phyloP scores from a whole-genome alignment of 2,329 filamentous ascomycete species.

The Zymoseptoria ardabiliae region DNA sequence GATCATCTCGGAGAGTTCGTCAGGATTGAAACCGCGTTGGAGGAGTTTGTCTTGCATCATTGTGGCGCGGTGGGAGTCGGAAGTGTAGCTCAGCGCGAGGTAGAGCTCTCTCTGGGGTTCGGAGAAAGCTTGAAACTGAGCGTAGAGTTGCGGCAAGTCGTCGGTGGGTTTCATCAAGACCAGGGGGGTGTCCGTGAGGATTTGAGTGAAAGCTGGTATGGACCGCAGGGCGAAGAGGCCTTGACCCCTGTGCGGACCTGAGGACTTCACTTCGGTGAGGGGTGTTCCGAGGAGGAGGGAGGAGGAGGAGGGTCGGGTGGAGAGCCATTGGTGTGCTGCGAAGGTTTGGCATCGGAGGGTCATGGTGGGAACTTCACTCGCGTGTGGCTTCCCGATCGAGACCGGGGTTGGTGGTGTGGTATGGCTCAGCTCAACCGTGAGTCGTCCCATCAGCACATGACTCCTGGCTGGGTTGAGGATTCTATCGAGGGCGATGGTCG shows the following conservation, averaged over 20 bases:
- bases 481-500: background rate
- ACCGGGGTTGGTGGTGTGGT: background rate
- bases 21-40: conserved; percentile 10
- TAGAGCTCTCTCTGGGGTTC: conserved; percentile 7
- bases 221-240: conserved; percentile 14
- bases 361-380: background rate
- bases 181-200: conserved; percentile 13
- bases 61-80: conserved; percentile 8
- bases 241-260: conserved; percentile 14
- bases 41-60: conserved; percentile 15
- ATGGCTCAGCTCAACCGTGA: background rate
- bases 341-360: background rate
- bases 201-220: conserved; percentile 10
- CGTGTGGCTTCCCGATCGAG: background rate
- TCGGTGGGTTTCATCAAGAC: conserved; percentile 18
- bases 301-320: conserved; percentile 5
- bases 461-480: background rate
- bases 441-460: too few relatives aligned
- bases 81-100: conserved; percentile 9
- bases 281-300: conserved; percentile 11
- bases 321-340: conserved; percentile 15
- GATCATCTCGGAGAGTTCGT: conserved; percentile 9
- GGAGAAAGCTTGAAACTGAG: conserved; percentile 10
- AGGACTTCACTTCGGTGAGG: conserved; percentile 7
- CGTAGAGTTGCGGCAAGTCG: conserved; percentile 18